A percentile compares a stretch with the other conserved stretches of the same genome.
phyloP scores from a whole-genome alignment of 345 rosid genomes.

The Arabis alpina region DNA sequence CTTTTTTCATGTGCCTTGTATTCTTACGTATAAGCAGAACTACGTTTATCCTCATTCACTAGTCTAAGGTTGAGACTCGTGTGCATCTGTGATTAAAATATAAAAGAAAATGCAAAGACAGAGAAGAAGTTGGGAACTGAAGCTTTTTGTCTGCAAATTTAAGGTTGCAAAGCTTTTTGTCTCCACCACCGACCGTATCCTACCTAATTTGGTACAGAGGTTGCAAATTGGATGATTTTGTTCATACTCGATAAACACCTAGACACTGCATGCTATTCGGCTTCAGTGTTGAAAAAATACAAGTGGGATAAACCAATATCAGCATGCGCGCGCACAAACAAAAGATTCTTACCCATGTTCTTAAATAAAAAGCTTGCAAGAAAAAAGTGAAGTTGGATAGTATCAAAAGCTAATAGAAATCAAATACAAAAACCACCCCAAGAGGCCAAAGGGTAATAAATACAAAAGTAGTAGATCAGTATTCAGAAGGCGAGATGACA shows the following conservation, averaged over 20 bases:
- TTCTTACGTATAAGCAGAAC: neutral
- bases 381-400: constrained; percentile 16
- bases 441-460: neutral
- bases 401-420: constrained; percentile 18
- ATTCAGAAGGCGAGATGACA: constrained; percentile 83
- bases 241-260: neutral
- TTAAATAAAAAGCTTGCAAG: constrained; percentile 19
- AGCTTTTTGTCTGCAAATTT: neutral
- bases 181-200: neutral
- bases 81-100: neutral
- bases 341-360: neutral
- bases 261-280: neutral
- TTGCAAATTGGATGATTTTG: no score
- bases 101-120: neutral
- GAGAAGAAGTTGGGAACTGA: neutral
- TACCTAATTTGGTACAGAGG: no score
- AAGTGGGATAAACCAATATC: neutral
- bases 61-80: neutral
- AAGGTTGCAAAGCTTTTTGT: no score
- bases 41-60: neutral
- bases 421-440: constrained; percentile 4
- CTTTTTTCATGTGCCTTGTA: neutral
- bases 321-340: neutral
- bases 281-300: neutral
- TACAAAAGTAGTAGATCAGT: constrained; percentile 42